Percentiles rank a stretch among this genome's conserved stretches.
Conservation (phyloP, 305 asterid genomes). For the Rubia peregrina region DNA sequence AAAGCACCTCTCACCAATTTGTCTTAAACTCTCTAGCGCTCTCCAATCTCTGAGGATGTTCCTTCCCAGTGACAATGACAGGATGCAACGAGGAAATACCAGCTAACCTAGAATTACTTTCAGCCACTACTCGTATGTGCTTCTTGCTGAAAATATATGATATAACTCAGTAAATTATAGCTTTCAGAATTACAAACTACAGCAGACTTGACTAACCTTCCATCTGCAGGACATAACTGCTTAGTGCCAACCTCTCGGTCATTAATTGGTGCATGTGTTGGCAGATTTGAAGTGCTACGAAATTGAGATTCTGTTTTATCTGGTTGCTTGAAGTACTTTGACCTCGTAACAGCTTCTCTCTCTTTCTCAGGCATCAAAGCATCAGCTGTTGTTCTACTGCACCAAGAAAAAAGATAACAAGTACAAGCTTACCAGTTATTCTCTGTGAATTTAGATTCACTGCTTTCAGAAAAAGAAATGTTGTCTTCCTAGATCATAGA, state of each 20-base stretch:
- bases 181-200: background rate
- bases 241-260: conserved; percentile 28
- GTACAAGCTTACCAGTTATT: background rate
- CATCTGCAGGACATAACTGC: conserved; percentile 31
- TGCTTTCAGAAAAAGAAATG: background rate
- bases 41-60: conserved; percentile 35
- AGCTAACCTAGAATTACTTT: conserved; percentile 26
- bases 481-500: background rate
- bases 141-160: conserved; percentile 31
- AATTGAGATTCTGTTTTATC: conserved; percentile 32
- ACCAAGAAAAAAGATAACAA: conserved; percentile 14
- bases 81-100: conserved; percentile 33
- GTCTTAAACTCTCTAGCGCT: conserved; percentile 26
- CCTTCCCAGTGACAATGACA: conserved; percentile 28
- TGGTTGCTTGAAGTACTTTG: conserved; percentile 36
- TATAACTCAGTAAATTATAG: conserved; percentile 1
- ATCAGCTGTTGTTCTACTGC: conserved; percentile 37
- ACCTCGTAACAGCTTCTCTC: conserved; percentile 34
- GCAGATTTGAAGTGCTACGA: conserved; percentile 29
- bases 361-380: conserved; percentile 29
- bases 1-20: conserved; percentile 34
- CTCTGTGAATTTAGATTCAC: conserved; percentile 2
- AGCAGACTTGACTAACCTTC: conserved; percentile 20
- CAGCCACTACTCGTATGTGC: conserved; percentile 19
- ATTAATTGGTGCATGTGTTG: conserved; percentile 28